These are phyloP conservation scores for Pseudogymnoascus verrucosus DNA, from an alignment of 2,329 filamentous ascomycete species.

Conservation along the genomic window DNA sequence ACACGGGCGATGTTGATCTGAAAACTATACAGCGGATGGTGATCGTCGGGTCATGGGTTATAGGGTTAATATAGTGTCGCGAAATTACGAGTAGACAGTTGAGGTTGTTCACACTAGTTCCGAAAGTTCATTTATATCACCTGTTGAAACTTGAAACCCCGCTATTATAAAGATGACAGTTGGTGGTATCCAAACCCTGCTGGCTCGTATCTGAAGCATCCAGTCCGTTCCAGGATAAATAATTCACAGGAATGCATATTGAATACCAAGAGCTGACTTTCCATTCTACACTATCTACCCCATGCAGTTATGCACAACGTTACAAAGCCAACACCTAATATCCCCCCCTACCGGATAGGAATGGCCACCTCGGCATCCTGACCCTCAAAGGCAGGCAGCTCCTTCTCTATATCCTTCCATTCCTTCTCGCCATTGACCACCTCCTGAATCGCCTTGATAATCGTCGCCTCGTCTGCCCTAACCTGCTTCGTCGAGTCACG, in stretches of 20 bases:
- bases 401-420: slow-evolving; percentile 62
- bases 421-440: slow-evolving; percentile 44
- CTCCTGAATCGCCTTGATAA: slow-evolving; percentile 59
- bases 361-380: slow-evolving; percentile 49
- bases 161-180: not conserved
- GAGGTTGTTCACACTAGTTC: not conserved
- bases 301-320: not conserved
- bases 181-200: not conserved
- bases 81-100: not conserved
- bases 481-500: slow-evolving; percentile 89
- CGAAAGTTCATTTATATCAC: not conserved
- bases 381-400: slow-evolving; percentile 76
- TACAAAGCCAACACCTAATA: not conserved
- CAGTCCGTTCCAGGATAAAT: not conserved
- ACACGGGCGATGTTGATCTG: not conserved
- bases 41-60: not conserved
- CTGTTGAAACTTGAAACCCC: not conserved
- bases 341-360: not conserved
- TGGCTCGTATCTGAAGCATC: not conserved
- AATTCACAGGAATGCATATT: not conserved
- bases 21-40: not conserved
- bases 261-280: not conserved
- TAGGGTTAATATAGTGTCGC: not conserved
- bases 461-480: slow-evolving; percentile 70
- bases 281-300: not conserved